These are phyloP conservation scores for Lantana camara DNA, from an alignment of 257 asterid species.

Conservation along the genomic window DNA sequence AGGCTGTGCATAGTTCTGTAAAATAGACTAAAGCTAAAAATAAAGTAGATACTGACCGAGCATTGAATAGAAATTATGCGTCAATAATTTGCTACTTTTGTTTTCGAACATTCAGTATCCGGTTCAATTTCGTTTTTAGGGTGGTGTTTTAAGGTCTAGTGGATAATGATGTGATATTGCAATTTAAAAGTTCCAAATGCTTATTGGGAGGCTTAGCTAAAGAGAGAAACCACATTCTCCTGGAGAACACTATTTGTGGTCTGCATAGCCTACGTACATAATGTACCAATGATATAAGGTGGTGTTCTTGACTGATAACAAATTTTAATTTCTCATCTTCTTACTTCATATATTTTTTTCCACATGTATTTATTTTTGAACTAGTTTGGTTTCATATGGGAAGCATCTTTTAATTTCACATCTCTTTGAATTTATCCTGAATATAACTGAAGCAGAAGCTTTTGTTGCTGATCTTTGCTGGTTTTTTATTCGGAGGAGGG, in stretches of 20 bases:
- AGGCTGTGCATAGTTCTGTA: too few species aligned
- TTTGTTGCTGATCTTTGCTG: too few species aligned
- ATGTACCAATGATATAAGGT: not conserved
- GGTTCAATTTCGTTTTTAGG: too few species aligned
- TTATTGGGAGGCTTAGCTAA: not conserved
- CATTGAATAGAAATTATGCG: too few species aligned
- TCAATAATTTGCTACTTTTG: too few species aligned
- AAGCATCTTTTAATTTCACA: not conserved
- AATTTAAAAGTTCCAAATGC: not conserved
- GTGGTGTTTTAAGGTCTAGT: too few species aligned
- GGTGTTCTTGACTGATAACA: not conserved
- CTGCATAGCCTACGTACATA: not conserved
- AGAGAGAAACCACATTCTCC: not conserved
- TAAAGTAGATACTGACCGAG: too few species aligned
- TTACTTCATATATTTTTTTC: too few species aligned
- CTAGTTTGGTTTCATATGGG: not conserved
- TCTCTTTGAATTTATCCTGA: not conserved
- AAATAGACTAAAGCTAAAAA: too few species aligned
- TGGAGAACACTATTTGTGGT: not conserved
- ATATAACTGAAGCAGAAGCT: slow-evolving; percentile 94
- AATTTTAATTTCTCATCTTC: not conserved
- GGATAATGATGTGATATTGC: not conserved
- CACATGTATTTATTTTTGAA: too few species aligned
- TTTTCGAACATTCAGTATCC: too few species aligned
- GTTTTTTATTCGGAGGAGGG: too few species aligned